These are phyloP conservation scores for Acanthamoeba triangularis DNA, from an alignment of 208 protist genomes.

Conservation along the genomic window DNA sequence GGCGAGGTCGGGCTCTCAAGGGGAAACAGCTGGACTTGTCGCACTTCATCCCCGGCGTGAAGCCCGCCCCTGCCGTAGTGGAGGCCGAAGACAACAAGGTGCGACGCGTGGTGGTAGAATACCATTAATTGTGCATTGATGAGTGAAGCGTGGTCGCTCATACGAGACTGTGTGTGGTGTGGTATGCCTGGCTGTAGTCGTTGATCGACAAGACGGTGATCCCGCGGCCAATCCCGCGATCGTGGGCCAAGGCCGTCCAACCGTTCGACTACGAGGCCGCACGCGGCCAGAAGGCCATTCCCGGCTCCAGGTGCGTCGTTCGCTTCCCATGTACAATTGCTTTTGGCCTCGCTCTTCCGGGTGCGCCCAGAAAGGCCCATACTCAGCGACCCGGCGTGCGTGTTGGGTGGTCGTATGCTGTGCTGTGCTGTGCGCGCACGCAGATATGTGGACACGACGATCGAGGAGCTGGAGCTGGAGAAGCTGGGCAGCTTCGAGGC, in stretches of 20 bases:
- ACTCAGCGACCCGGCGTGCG: no score
- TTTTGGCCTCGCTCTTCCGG: no score
- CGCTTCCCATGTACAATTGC: neutral
- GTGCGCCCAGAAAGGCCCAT: no score
- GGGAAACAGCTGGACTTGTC: slow-evolving; percentile 53
- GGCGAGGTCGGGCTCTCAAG: neutral
- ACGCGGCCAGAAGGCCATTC: neutral
- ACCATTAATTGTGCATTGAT: neutral
- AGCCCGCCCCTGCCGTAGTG: neutral
- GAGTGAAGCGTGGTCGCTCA: neutral
- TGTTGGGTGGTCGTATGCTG: neutral
- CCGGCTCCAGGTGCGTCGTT: neutral
- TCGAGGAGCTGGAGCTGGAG: slow-evolving; percentile 36
- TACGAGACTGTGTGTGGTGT: no score
- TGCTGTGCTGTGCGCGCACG: neutral
- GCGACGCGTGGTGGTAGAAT: neutral
- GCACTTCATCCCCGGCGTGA: slow-evolving; percentile 48
- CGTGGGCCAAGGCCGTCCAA: slow-evolving; percentile 61
- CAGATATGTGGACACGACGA: slow-evolving; percentile 4
- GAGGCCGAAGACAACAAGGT: neutral
- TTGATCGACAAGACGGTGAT: slow-evolving; percentile 58
- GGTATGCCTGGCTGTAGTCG: neutral
- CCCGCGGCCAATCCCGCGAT: slow-evolving; percentile 28
- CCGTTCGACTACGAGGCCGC: slow-evolving; percentile 41
- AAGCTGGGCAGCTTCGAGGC: slow-evolving; percentile 75